Base-by-base conservation (phyloP, 108 stramenopile genomes). In the Cyclotella atomus region DNA sequence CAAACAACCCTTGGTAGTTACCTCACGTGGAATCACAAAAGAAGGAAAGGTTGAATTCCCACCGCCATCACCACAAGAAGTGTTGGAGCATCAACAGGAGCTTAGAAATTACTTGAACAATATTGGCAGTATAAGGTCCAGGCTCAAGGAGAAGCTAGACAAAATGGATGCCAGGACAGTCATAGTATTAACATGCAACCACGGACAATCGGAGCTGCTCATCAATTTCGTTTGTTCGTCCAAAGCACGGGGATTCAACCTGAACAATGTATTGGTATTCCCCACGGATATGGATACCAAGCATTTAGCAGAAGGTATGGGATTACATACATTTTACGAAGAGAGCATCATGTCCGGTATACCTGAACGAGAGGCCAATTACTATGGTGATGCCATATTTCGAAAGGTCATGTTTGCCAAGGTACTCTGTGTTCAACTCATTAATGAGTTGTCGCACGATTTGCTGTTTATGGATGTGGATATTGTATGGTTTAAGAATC, bases 351-450 rank as follows among this genome's bases (percentile, higher is more conserved):
- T 81, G 75, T 75, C 75, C 25, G 53, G 55, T 15, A 68, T 90
- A 16, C 89, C 92, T 0, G 44, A 61, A 30, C 46, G 54, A 27
- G 86, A 83, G 52, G 86, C 95, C 5, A 35, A 68, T 5, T n/a
- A 21, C 7, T 97, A 95, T 62, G 90, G 83, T 5, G 95, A 95
- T 82, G 34, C 21, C 0, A 86, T 62, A 0, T 97, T 95, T 55
- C 68, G 72, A 21, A 45, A 50, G 17, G 89, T 97, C 77, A 96
- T 97, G 97, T 83, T 94, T 87, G 84, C 90, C 50, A 97, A 97
- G 77, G 50, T 78, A 0, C 29, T 91, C 25, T 77, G 72, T 49
- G 81, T 93, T 9, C 94, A 92, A 36, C 57, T 96, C 32, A 71
- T 90, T 10, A 79, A 85, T 64, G 50, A 70, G 27, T 71, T 94